Evolutionary conservation across 352 stramenopile genomes (phyloP).

Genomic region (Blastocystis sp.): DNA sequence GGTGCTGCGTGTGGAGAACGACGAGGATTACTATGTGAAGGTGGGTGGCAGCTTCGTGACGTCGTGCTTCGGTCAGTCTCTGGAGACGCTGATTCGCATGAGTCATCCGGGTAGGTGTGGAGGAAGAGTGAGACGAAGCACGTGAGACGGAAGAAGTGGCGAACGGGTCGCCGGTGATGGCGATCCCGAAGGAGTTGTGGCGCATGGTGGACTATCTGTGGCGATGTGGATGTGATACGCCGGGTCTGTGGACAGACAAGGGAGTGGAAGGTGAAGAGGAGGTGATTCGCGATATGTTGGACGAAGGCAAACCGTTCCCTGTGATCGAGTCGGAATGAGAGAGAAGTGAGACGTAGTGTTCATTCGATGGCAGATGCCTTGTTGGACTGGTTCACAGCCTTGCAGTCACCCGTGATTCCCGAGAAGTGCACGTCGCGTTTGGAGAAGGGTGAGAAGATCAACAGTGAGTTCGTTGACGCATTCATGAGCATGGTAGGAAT

Average conservation of each 20-base stretch:
- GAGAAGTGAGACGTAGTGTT: not conserved
- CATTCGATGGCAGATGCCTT: not conserved
- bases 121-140: not conserved
- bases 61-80: slow-evolving; percentile 83
- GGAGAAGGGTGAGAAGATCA: not conserved
- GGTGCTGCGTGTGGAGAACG: slow-evolving; percentile 87
- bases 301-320: not conserved
- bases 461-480: not conserved
- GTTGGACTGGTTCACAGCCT: not conserved
- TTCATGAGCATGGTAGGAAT: not conserved
- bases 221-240: not conserved
- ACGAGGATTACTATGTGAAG: slow-evolving; percentile 84
- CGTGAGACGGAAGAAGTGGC: not conserved
- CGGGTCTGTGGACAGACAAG: slow-evolving; percentile 22
- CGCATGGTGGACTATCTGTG: slow-evolving; percentile 91
- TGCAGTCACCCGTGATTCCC: not conserved
- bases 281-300: not conserved
- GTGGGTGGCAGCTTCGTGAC: slow-evolving; percentile 78
- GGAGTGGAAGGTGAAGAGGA: not conserved
- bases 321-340: not conserved
- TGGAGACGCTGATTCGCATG: slow-evolving; percentile 78
- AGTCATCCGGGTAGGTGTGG: not conserved
- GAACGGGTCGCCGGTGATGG: slow-evolving; percentile 61
- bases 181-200: slow-evolving; percentile 90
- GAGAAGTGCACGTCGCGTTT: not conserved